Evolutionary conservation across 2,329 filamentous ascomycete genomes (phyloP), one percentile per base, ranked within the genome.

Genomic region (Talaromyces amestolkiae): DNA sequence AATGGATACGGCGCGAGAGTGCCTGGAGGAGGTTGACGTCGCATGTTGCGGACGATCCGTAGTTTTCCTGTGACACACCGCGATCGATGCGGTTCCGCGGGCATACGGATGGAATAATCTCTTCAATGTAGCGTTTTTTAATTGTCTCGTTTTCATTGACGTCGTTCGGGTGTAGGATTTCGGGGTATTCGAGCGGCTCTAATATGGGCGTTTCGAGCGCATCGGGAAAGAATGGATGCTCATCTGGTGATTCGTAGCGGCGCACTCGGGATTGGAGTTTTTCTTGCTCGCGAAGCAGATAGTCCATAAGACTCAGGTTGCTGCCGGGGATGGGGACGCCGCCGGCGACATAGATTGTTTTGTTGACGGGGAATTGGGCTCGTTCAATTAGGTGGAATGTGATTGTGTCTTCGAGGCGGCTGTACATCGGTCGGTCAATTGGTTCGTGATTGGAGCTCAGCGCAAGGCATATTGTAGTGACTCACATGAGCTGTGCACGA

Each of bases 371-470:
- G 78, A 98, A 99, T 78, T 99, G 95, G n/a, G 94, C 94, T 47
- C 95, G 90, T 81, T 99, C 95, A 74, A 98, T 98, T 45, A 99
- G 84, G 79, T 97, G 91, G 80, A 96, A 97, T 70, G 92, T 96
- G 75, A 99, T 98, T 68, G 94, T 98, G 76, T 99, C 95, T 82
- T 99, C 95, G 19, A 98, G 86, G 22, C 95, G 95, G 74, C 95
- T 99, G 22, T 43, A 11, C 67, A 65, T 64, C 8, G 5, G 5
- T 53, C 41, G 35, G 31, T 54, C 47, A 35, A 19, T 53, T 51
- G 54, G 19, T 31, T 61, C 10, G 17, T 68, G 49, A 66, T 37
- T 11, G 35, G 9, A 37, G 35, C 35, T 37, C 9, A 11, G 35
- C 13, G 9, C 35, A 31, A 31, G 2, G 22, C 24, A n/a, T n/a